Evolutionary conservation across 176 grass and related monocot species (phyloP).

Genomic region (Avena insularis): DNA sequence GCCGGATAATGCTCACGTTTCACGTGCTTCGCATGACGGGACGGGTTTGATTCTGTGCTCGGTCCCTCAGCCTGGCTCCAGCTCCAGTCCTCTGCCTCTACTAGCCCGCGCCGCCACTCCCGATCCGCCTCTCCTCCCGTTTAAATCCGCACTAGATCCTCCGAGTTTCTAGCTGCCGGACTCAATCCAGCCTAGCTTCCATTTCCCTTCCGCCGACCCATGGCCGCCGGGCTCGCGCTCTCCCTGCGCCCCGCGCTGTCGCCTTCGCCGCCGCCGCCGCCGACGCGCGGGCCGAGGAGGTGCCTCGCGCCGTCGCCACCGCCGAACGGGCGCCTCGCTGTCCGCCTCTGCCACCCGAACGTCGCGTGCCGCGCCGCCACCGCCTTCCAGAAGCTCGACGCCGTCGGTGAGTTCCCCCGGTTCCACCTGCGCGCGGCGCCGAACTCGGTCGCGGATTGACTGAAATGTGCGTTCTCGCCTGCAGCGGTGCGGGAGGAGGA

Average conservation of each 20-base stretch:
- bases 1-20: background rate
- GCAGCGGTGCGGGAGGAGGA: constrained; percentile 69
- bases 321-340: background rate
- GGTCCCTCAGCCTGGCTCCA: background rate
- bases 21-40: background rate
- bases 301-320: constrained; percentile 22
- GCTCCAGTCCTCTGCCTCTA: too few relatives aligned
- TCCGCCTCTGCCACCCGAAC: background rate
- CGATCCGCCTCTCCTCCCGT: background rate
- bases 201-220: background rate
- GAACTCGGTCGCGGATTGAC: background rate
- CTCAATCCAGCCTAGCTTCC: background rate
- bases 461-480: constrained; percentile 5
- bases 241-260: constrained; percentile 40
- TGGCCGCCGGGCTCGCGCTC: constrained; percentile 41
- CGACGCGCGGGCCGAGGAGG: background rate
- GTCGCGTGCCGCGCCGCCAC: constrained; percentile 35
- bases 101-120: background rate
- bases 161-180: background rate
- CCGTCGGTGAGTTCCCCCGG: constrained; percentile 40
- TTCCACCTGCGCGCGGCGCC: background rate
- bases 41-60: background rate
- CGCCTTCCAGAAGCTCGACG: constrained; percentile 50
- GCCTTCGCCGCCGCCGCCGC: background rate
- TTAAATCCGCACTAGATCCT: constrained; percentile 29